Evolutionary conservation across 1,284 basidiomycete genomes (phyloP), one percentile per base, ranked within the genome.

Genomic region (Volvariella surrecta): DNA sequence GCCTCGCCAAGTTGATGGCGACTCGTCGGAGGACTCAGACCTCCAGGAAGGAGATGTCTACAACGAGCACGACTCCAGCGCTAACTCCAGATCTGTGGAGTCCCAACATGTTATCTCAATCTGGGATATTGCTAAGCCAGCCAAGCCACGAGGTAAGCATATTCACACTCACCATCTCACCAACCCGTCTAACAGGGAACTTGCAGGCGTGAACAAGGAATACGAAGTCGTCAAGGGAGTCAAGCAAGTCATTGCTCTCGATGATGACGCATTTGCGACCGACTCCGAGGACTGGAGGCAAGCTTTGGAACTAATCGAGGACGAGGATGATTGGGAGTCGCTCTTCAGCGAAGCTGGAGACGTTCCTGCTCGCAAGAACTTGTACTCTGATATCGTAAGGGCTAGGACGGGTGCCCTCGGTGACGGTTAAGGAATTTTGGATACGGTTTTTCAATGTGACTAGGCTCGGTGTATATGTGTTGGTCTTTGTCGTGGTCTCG

Each of bases 51-150:
- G 20, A 13, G 16, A 20, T 11, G n/a, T 22, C 18, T 11, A 32
- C 2, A 13, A 24, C 9, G 17, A 18, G n/a, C 8, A 45, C 20
- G 19, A 19, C 3, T 17, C 15, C 1, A 17, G 19, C 21, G 8
- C 13, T 15, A 16, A 37, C 41, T 10, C 28, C 13, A 37, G 19
- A n/a, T 19, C 9, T n/a, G 11, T 13, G 15, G 18, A 18, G 15
- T n/a, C 18, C 11, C 20, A 16, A 22, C 40, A 40, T 37, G 28
- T 43, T 10, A 44, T 50, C 18, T 52, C 43, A n/a, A 32, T 53
- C n/a, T 7, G 49, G 28, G 52, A 53, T 30, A 50, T 53, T 28
- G 50, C 50, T 6, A 48, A 47, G 30, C 50, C 48, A 16, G 45
- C 47, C 10, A 53, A 52, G 28, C 20, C 32, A 11, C 50, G 47